Evolutionary conservation across 2,329 filamentous ascomycete species (phyloP).

Genomic region (Hypoxylon sp.): DNA sequence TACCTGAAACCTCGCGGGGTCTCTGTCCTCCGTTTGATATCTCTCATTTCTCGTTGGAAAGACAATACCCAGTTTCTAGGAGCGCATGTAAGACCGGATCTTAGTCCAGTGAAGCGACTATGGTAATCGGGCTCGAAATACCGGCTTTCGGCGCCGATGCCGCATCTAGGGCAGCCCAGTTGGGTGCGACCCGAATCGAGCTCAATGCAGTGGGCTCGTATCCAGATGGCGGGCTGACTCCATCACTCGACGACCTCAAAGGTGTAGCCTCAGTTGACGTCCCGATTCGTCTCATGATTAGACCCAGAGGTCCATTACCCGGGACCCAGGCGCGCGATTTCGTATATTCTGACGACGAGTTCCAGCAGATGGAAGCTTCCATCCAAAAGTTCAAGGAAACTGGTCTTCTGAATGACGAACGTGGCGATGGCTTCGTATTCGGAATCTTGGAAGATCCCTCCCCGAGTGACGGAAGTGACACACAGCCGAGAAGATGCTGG

Average conservation of each 20-base stretch:
- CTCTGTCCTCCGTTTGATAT: background rate
- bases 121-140: slow-evolving; percentile 55
- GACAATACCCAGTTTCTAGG: background rate
- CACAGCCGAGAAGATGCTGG: slow-evolving; percentile 32
- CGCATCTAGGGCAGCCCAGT: slow-evolving; percentile 50
- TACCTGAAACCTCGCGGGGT: background rate
- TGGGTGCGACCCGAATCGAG: slow-evolving; percentile 61
- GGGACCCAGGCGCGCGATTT: slow-evolving; percentile 51
- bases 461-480: background rate
- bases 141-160: slow-evolving; percentile 59
- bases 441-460: slow-evolving; percentile 50
- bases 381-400: slow-evolving; percentile 51
- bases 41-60: background rate
- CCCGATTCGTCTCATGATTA: slow-evolving; percentile 63
- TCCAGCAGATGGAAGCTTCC: slow-evolving; percentile 52
- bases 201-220: slow-evolving; percentile 63
- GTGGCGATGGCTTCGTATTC: slow-evolving; percentile 66
- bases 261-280: slow-evolving; percentile 43
- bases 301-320: slow-evolving; percentile 53
- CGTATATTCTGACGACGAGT: slow-evolving; percentile 56
- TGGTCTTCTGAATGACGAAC: slow-evolving; percentile 48
- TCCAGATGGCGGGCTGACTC: slow-evolving; percentile 59
- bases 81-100: background rate
- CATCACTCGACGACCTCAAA: slow-evolving; percentile 51
- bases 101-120: background rate